These are phyloP conservation scores for Phoma sp. DNA, from an alignment of 2,329 filamentous ascomycete species.

Conservation along the genomic window DNA sequence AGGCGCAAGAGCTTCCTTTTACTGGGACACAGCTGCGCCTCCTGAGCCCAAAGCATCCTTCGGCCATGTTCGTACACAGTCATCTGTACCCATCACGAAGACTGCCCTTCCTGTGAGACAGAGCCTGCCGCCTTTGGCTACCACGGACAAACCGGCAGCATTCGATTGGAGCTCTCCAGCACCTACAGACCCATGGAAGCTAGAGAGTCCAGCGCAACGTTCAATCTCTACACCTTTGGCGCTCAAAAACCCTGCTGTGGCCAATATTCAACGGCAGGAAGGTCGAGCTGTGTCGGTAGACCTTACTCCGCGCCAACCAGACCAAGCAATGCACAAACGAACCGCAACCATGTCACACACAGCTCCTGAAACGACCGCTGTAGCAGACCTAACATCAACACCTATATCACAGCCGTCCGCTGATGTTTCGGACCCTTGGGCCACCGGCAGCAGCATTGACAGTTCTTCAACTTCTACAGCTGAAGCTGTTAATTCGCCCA, in stretches of 20 bases:
- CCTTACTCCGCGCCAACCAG: slow-evolving; percentile 18
- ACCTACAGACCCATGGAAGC: slow-evolving; percentile 28
- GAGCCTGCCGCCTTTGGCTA: slow-evolving; percentile 28
- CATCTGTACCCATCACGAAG: slow-evolving; percentile 26
- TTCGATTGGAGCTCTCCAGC: slow-evolving; percentile 47
- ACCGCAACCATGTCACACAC: slow-evolving; percentile 17
- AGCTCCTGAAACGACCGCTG: slow-evolving; percentile 21
- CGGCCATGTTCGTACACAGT: slow-evolving; percentile 34
- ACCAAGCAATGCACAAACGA: slow-evolving; percentile 22
- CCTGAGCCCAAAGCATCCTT: slow-evolving; percentile 20
- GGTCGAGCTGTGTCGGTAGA: slow-evolving; percentile 30
- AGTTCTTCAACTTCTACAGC: slow-evolving; percentile 12
- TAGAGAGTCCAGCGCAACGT: slow-evolving; percentile 19
- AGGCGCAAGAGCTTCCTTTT: slow-evolving; percentile 44
- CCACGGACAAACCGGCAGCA: slow-evolving; percentile 32
- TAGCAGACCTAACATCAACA: slow-evolving; percentile 20
- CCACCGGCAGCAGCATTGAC: slow-evolving; percentile 21
- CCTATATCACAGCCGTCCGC: slow-evolving; percentile 10
- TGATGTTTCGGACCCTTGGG: slow-evolving; percentile 25
- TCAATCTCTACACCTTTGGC: slow-evolving; percentile 28
- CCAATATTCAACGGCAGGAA: slow-evolving; percentile 28
- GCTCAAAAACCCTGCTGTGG: slow-evolving; percentile 21
- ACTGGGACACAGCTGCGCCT: slow-evolving; percentile 44
- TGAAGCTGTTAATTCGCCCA: not conserved
- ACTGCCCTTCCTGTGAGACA: slow-evolving; percentile 25